Conservation (phyloP, 441 rosid genomes). For the Viola pubescens region DNA sequence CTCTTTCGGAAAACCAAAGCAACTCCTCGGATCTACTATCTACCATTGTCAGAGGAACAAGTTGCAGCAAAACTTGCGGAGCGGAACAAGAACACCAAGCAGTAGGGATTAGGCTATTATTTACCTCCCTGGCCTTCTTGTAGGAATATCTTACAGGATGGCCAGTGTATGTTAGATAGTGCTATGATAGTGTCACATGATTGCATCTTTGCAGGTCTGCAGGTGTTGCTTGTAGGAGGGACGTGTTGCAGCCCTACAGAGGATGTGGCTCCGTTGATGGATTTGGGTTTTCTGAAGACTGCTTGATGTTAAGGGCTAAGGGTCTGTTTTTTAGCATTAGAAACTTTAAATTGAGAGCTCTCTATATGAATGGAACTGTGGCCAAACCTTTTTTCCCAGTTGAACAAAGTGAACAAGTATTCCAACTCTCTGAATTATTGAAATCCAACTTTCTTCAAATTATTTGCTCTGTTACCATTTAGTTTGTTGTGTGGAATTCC, state of each 20-base stretch:
- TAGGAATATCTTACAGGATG: constrained; percentile 12
- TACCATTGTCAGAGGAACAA: constrained; percentile 85
- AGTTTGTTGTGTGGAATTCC: too few relatives aligned
- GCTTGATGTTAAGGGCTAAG: constrained; percentile 18
- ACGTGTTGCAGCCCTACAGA: constrained; percentile 22
- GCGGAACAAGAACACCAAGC: constrained; percentile 28
- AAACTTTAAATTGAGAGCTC: constrained; percentile 17
- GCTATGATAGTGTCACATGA: constrained; percentile 31
- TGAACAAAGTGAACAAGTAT: constrained; percentile 10
- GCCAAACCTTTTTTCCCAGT: constrained; percentile 12
- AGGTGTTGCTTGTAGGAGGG: constrained; percentile 33
- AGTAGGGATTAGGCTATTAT: constrained; percentile 35
- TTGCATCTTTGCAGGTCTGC: constrained; percentile 42
- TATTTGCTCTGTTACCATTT: background rate
- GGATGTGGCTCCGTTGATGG: constrained; percentile 20
- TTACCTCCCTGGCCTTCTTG: constrained; percentile 19
- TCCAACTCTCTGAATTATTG: constrained; percentile 6
- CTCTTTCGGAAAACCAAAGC: constrained; percentile 88
- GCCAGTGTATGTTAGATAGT: constrained; percentile 24
- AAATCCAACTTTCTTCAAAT: constrained; percentile 11
- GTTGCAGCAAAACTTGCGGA: constrained; percentile 64
- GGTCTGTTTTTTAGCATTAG: constrained; percentile 19
- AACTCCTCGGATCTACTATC: constrained; percentile 84
- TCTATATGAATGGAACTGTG: constrained; percentile 14
- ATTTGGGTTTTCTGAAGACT: constrained; percentile 18